Conservation (phyloP, 1,139 yeast species). For the Hemisphaericaspora lyxosophila region DNA sequence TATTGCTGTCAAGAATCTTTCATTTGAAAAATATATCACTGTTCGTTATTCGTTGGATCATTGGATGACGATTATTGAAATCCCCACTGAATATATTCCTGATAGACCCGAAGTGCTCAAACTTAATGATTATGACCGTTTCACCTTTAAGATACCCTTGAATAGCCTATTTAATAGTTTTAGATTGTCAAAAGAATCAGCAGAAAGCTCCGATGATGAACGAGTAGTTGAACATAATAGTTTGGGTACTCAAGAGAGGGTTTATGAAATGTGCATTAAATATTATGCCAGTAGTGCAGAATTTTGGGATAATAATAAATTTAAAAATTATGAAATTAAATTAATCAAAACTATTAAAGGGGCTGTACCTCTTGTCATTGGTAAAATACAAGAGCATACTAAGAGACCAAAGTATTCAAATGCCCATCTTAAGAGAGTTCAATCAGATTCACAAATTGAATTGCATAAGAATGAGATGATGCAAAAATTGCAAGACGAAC, state of each 20-base stretch:
- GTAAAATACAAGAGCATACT: constrained; percentile 20
- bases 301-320: constrained; percentile 76
- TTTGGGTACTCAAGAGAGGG: constrained; percentile 19
- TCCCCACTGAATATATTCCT: constrained; percentile 61
- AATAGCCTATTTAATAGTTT: constrained; percentile 37
- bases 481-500: neutral
- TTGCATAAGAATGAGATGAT: constrained; percentile 9
- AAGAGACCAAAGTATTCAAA: constrained; percentile 42
- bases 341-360: constrained; percentile 28
- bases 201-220: constrained; percentile 11
- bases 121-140: constrained; percentile 54
- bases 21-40: constrained; percentile 62
- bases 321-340: constrained; percentile 56
- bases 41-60: constrained; percentile 67
- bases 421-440: constrained; percentile 36
- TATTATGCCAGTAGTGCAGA: constrained; percentile 52
- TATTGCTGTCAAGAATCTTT: constrained; percentile 68
- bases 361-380: constrained; percentile 6
- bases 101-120: constrained; percentile 57
- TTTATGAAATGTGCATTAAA: constrained; percentile 56
- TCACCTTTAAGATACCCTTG: constrained; percentile 54
- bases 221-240: constrained; percentile 1
- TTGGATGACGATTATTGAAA: constrained; percentile 74
- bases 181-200: constrained; percentile 15
- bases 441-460: constrained; percentile 31